Percentiles rank a stretch among this genome's conserved stretches.
phyloP scores from a whole-genome alignment of 345 rosid species.

The Rhodomyrtus tomentosa region DNA sequence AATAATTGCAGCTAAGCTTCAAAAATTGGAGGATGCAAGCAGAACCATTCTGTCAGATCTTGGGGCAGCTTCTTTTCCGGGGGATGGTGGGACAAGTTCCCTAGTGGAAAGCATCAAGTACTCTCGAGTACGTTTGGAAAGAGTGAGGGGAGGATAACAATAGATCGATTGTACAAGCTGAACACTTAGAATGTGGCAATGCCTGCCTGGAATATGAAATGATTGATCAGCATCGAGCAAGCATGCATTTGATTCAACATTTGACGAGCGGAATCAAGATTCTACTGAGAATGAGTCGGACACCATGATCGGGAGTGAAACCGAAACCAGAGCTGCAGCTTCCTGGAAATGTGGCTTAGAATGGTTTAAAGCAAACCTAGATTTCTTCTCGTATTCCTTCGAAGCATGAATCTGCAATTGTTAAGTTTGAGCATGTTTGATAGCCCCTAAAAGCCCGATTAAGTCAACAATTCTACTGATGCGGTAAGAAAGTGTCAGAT shows the following conservation, averaged over 20 bases:
- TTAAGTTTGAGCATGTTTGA: neutral
- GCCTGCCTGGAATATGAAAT: constrained; percentile 89
- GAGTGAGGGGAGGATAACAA: constrained; percentile 25
- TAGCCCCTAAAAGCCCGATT: neutral
- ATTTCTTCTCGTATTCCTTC: neutral
- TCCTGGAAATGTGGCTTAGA: constrained; percentile 57
- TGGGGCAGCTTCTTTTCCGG: constrained; percentile 24
- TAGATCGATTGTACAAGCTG: constrained; percentile 60
- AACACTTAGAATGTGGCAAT: constrained; percentile 53
- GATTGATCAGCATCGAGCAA: constrained; percentile 66
- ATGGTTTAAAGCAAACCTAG: constrained; percentile 35
- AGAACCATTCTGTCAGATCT: constrained; percentile 45
- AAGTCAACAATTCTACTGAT: neutral
- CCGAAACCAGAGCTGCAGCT: constrained; percentile 77
- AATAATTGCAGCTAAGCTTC: constrained; percentile 31
- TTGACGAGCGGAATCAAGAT: constrained; percentile 56
- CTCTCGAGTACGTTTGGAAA: constrained; percentile 12
- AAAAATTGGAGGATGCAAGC: constrained; percentile 43
- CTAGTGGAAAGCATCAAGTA: constrained; percentile 11
- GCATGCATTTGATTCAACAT: constrained; percentile 46
- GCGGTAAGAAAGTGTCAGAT: neutral
- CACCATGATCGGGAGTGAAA: constrained; percentile 50
- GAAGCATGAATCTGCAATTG: neutral
- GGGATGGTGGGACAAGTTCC: constrained; percentile 9
- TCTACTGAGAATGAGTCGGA: constrained; percentile 34